Evolutionary conservation across 2,329 filamentous ascomycete species (phyloP).

Genomic region (Fusarium sp.): DNA sequence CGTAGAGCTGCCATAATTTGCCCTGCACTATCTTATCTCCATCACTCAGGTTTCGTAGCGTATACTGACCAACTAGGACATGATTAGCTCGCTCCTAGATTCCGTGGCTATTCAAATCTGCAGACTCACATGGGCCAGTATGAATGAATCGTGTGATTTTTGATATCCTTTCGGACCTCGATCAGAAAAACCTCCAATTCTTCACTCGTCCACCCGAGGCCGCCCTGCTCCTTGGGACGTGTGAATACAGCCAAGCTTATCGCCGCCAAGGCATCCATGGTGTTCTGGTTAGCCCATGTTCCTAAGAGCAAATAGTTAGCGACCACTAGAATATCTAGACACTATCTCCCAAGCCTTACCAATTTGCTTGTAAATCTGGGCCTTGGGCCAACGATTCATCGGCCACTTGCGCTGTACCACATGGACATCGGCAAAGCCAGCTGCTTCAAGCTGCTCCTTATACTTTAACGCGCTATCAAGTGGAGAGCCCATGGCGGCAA

Average conservation of each 20-base stretch:
- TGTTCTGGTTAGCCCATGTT: slow-evolving; percentile 9
- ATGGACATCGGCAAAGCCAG: slow-evolving; percentile 7
- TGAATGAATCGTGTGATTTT: background rate
- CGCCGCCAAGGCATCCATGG: slow-evolving; percentile 8
- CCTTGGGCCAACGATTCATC: slow-evolving; percentile 13
- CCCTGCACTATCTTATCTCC: background rate
- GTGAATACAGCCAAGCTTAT: slow-evolving; percentile 15
- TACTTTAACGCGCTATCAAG: slow-evolving; percentile 17
- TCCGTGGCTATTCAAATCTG: background rate
- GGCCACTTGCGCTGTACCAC: slow-evolving; percentile 25
- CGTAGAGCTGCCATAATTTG: background rate
- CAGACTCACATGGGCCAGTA: slow-evolving; percentile 20
- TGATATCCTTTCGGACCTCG: slow-evolving; percentile 9
- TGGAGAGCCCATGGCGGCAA: background rate
- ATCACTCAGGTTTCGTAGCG: slow-evolving; percentile 5
- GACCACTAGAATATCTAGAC: background rate
- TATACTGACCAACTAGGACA: slow-evolving; percentile 7
- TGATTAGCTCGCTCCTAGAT: background rate
- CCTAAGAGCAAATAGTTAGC: background rate
- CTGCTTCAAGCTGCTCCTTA: slow-evolving; percentile 16
- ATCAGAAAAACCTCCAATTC: slow-evolving; percentile 12
- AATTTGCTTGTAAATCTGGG: slow-evolving; percentile 32
- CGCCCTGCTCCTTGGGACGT: slow-evolving; percentile 4
- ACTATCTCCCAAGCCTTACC: slow-evolving; percentile 2
- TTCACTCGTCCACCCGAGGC: slow-evolving; percentile 9